phyloP scores from a whole-genome alignment of 805 yeast species.

The Candida succiphila region DNA sequence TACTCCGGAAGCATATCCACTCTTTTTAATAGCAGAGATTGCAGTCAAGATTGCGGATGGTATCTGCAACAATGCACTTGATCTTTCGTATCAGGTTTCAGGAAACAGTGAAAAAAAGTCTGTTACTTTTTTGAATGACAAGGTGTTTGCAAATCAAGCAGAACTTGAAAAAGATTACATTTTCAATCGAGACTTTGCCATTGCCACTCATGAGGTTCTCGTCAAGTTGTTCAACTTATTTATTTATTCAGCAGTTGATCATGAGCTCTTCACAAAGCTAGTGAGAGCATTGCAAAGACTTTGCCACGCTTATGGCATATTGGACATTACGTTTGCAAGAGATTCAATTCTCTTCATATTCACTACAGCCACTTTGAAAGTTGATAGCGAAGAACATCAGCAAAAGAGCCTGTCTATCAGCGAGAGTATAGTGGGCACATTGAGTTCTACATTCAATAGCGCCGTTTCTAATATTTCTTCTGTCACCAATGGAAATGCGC shows the following conservation, averaged over 20 bases:
- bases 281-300: conserved; percentile 72
- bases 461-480: conserved; percentile 23
- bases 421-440: conserved; percentile 41
- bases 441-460: conserved; percentile 31
- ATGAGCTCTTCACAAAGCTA: conserved; percentile 54
- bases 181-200: conserved; percentile 17
- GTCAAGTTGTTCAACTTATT: conserved; percentile 38
- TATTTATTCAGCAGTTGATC: conserved; percentile 59
- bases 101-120: conserved; percentile 1
- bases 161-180: conserved; percentile 6
- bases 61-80: conserved; percentile 41
- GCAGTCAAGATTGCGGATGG: conserved; percentile 57
- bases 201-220: conserved; percentile 27
- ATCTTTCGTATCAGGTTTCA: conserved; percentile 20
- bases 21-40: conserved; percentile 46
- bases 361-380: conserved; percentile 32
- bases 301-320: conserved; percentile 73
- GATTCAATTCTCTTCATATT: conserved; percentile 46
- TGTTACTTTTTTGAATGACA: conserved; percentile 13
- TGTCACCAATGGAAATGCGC: conserved; percentile 7
- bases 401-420: conserved; percentile 33
- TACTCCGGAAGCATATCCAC: conserved; percentile 51
- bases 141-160: conserved; percentile 7
- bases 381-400: conserved; percentile 22
- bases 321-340: conserved; percentile 46